Evolutionary conservation across 73 alveolate species (phyloP).

Genomic region (Paramecium biaurelia): DNA sequence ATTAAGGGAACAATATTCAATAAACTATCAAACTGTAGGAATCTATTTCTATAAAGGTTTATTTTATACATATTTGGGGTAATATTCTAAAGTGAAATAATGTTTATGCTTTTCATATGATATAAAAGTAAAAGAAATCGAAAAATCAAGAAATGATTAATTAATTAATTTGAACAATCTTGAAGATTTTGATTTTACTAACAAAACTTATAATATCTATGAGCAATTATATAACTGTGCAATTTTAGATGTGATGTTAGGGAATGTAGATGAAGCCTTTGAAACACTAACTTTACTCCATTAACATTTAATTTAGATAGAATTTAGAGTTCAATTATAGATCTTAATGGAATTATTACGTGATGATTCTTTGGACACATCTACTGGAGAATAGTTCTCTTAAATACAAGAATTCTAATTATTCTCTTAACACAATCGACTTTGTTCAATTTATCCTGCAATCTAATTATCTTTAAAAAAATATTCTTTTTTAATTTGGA

Average conservation of each 20-base stretch:
- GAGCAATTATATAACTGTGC: conserved; percentile 47
- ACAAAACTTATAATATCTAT: conserved; percentile 45
- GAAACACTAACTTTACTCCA: background rate
- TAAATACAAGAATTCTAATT: background rate
- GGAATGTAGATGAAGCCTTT: background rate
- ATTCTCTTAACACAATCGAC: background rate
- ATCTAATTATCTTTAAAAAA: background rate
- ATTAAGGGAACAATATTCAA: background rate
- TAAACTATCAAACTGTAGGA: conserved; percentile 1
- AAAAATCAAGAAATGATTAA: background rate
- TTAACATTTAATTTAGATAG: background rate
- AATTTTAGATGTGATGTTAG: background rate
- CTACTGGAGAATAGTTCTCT: background rate
- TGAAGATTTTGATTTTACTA: conserved; percentile 52
- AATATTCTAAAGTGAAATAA: conserved; percentile 6
- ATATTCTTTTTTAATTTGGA: background rate
- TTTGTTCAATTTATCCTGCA: background rate
- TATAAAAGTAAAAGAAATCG: background rate
- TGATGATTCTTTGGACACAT: background rate
- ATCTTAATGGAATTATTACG: background rate
- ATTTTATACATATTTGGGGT: background rate
- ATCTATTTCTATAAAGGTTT: conserved; percentile 39
- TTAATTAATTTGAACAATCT: background rate
- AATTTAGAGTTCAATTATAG: background rate
- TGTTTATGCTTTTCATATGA: conserved; percentile 2